Evolutionary conservation across 208 protist genomes (phyloP).

Genomic region (Endotrypanum monterogeii): DNA sequence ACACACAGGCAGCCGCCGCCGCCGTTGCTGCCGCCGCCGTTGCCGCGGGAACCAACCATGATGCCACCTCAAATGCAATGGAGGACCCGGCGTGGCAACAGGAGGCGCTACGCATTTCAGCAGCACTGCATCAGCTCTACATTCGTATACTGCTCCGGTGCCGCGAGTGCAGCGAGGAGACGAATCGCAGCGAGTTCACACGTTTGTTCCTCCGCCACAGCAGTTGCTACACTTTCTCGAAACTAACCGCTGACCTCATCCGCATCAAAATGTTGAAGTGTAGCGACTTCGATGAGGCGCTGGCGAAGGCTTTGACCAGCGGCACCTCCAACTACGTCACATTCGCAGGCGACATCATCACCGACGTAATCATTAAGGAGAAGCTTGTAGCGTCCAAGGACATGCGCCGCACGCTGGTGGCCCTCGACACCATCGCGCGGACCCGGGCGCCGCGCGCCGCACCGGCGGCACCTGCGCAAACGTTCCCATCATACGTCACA

Average conservation of each 20-base stretch:
- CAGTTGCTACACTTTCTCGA: conserved; percentile 60
- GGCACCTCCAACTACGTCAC: conserved; percentile 44
- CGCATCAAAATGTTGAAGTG: conserved; percentile 90
- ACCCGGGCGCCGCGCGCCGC: conserved; percentile 32
- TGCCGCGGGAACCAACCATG: conserved; percentile 17
- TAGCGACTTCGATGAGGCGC: conserved; percentile 80
- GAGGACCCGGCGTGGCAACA: conserved; percentile 30
- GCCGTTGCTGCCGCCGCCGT: conserved; percentile 23
- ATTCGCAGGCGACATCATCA: conserved; percentile 82
- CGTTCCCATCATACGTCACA: conserved; percentile 37
- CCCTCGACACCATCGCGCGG: conserved; percentile 70
- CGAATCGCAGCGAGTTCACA: conserved; percentile 77
- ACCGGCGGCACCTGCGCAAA: conserved; percentile 23
- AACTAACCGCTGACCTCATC: conserved; percentile 79
- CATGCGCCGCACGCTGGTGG: conserved; percentile 67
- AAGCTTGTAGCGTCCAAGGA: conserved; percentile 63
- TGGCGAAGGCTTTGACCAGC: conserved; percentile 69
- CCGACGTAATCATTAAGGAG: conserved; percentile 79
- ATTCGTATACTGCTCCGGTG: conserved; percentile 79
- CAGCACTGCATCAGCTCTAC: conserved; percentile 83
- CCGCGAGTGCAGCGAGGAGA: conserved; percentile 62
- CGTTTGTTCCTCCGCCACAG: conserved; percentile 73
- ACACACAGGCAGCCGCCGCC: conserved; percentile 15
- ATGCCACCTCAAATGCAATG: conserved; percentile 19
- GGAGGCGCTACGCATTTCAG: conserved; percentile 44